Evolutionary conservation across 768 basidiomycete genomes (phyloP), one percentile per base, ranked within the genome.

Genomic region (Kwoniella dejecticola): DNA sequence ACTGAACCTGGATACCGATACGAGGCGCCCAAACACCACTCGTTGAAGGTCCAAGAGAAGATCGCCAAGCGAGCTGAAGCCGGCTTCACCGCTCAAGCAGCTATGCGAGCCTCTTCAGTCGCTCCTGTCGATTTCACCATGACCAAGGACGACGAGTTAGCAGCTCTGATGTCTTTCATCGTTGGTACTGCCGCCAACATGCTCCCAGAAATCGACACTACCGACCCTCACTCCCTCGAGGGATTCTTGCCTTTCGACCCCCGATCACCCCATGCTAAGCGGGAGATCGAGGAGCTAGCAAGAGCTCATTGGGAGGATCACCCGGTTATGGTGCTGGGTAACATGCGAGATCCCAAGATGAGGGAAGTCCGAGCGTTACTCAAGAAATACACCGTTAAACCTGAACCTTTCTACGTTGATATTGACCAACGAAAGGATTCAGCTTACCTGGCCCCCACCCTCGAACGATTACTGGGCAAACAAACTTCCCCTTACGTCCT

Each of bases 311-410:
- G 63, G 64, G 64, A 60, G n/a, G 52, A 70, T 41, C 67, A 62
- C 60, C 71, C 71, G 48, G 40, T 72, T 59, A 66, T 72, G 64
- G 50, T 72, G 47, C 29, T 72, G 26, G 71, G 71, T 17, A 64
- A 69, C 7, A 67, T 72, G 68, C 60, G 71, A 17, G 71, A 72
- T 44, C 71, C 71, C 7, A 56, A 63, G 40, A 65, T 70, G 46
- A 61, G 68, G 17, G 66, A 72, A 36, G 59, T 67, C 38, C 52
- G 60, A 50, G 48, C 50, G 19, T 44, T 69, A 31, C 48, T 72
- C 19, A 42, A 58, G 3, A 58, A 29, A 27, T 72, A 70, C 42
- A 60, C 29, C 23, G 60, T 69, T 48, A 63, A 54, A 27, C 71
- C 71, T 21, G 58, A 62, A 26, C 66, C 68, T 15, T 56, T 66